Base-by-base conservation (phyloP, 2,329 filamentous ascomycete genomes). In the Pyrenochaeta sp. region DNA sequence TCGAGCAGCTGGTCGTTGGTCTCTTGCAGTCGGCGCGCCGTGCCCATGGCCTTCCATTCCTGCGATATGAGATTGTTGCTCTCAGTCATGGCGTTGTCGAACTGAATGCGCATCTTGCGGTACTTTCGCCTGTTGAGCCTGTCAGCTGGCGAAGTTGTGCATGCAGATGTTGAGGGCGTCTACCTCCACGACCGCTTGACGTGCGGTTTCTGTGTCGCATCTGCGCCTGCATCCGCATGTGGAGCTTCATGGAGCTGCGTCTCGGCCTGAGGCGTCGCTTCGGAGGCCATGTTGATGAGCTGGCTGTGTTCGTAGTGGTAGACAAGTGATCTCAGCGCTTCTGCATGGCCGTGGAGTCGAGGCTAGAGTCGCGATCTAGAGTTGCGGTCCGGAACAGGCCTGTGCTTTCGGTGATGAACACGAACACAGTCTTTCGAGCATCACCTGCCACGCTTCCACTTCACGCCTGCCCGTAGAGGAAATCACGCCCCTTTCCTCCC, bases 1-100 rank as follows among this genome's bases (percentile, higher is more conserved):
- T 98, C 94, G 52, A 97, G 86, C 34, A 98, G 81, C 77, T 93
- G 93, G 77, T 98, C 94, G 69, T 97, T 97, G 80, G 97, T 91
- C 70, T 96, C 88, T 55, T 92, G 90, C 59, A 99, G 85, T 51
- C 93, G 86, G 77, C 91, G 93, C 24, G 92, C 91, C 3, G 92
- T 90, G 65, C 90, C 88, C 60, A 90, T 88, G 36, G 93, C 91
- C 78, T 90, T 89, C 76, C 91, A 91, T 77, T 95, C 93, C 53
- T 91, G 85, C 69, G 88, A 88, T 79, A 95, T 95, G 59, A 95
- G 84, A 53, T 89, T 86, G 78, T 96, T 95, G 76, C 92, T 91
- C 65, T 92, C 88, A 56, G 89, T 86, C 86, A 93, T 91, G 71
- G 87, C 88, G 50, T 88, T 84, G 68, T 95, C 91, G 73, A 95